Evolutionary conservation across 2,329 filamentous ascomycete species (phyloP).

Genomic region (Pseudogymnoascus sp.): DNA sequence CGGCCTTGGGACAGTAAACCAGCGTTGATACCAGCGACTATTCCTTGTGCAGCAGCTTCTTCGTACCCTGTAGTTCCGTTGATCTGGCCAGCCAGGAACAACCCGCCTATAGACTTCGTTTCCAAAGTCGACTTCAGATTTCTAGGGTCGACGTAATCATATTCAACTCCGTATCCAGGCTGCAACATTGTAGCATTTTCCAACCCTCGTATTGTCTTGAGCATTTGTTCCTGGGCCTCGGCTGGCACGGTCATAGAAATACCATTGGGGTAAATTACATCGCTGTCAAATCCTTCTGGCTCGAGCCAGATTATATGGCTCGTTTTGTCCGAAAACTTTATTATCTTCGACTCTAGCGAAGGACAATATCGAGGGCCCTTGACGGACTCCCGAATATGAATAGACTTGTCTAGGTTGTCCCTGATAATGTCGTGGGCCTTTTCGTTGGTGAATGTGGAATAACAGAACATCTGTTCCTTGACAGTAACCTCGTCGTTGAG

Average conservation of each 20-base stretch:
- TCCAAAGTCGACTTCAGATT: conserved; percentile 82
- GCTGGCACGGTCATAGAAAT: conserved; percentile 94
- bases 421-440: conserved; percentile 76
- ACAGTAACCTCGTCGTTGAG: conserved; percentile 73
- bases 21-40: conserved; percentile 89
- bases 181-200: conserved; percentile 89
- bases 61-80: conserved; percentile 98
- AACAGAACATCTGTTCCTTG: conserved; percentile 74
- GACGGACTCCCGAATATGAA: conserved; percentile 92
- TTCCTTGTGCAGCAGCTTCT: conserved; percentile 88
- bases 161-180: conserved; percentile 93
- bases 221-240: conserved; percentile 73
- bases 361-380: conserved; percentile 93
- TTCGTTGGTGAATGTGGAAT: conserved; percentile 80
- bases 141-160: conserved; percentile 95
- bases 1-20: conserved; percentile 68
- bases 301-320: conserved; percentile 93
- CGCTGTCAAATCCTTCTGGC: conserved; percentile 84
- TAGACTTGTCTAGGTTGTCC: conserved; percentile 85
- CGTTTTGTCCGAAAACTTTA: conserved; percentile 74
- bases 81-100: conserved; percentile 93
- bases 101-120: conserved; percentile 80
- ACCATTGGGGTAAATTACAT: conserved; percentile 91
- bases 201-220: conserved; percentile 81
- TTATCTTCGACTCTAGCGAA: conserved; percentile 87